A percentile compares a stretch with the other conserved stretches of the same genome.
These are phyloP conservation scores for Penicillium expansum DNA, from an alignment of 2,329 filamentous ascomycete genomes.

Conservation along the genomic window DNA sequence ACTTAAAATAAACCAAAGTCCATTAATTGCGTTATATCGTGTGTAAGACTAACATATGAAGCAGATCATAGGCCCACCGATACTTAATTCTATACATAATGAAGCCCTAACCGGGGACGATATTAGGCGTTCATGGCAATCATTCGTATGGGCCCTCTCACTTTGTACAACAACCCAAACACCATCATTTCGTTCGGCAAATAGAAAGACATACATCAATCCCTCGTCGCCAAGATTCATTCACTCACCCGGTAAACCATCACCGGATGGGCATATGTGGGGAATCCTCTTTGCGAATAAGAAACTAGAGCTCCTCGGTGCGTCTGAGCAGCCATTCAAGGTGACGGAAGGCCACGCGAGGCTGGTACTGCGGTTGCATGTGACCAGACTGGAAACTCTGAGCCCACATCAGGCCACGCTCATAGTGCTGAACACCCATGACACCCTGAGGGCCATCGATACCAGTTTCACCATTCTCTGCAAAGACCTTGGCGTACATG, in stretches of 20 bases:
- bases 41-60: not conserved
- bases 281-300: too few species aligned
- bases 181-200: not conserved
- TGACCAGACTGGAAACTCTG: conserved; percentile 38
- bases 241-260: too few species aligned
- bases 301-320: conserved; percentile 25
- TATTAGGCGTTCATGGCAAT: not conserved
- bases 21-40: not conserved
- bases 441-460: conserved; percentile 64
- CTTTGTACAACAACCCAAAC: not conserved
- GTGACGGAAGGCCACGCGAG: conserved; percentile 66
- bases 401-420: conserved; percentile 73
- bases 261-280: not conserved
- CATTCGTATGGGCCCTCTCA: not conserved
- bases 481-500: conserved; percentile 50
- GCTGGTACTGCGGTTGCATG: conserved; percentile 61
- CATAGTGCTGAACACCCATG: conserved; percentile 68
- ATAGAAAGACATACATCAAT: not conserved
- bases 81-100: not conserved
- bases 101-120: not conserved
- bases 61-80: not conserved
- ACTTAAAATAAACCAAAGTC: not conserved
- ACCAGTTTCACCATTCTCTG: conserved; percentile 61
- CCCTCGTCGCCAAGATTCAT: too few species aligned
- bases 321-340: conserved; percentile 45